Base-by-base conservation (phyloP, 176 grass and related monocot species). In the Bolboschoenus planiculmis region DNA sequence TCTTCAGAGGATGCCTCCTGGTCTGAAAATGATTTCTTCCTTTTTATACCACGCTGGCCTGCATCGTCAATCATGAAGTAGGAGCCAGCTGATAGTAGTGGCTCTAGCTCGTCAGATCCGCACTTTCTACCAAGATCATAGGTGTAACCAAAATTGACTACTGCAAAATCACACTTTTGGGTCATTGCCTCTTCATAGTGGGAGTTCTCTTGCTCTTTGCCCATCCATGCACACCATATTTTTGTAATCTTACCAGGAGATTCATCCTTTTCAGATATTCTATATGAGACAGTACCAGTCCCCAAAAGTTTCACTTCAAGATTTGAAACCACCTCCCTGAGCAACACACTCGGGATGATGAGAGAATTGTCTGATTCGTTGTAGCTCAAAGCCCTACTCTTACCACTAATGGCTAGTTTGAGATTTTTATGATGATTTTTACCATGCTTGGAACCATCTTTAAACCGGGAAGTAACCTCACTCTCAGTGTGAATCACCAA, bases 181-280 rank as follows among this genome's bases (percentile, higher is more conserved):
- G 83, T 86, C 36, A 58, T 42, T 46, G 21, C 56, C 44, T 56
- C 40, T 50, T 71, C 66, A 0, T 68, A 55, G 2, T 89, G 63
- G 1, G 60, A 74, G 31, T 55, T 56, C 58, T 78, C 89, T 88
- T 91, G 81, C 61, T 85, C 89, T 88, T 91, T 84, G 82, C 93
- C 93, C 76, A 89, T 82, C 97, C 97, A 99, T 67, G 92, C 97
- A 86, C 97, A 99, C 92, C 92, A 93, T 62, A 99, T 96, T 63
- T 87, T 96, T 78, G 61, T 90, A 29, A 96, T 79, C 89, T 91
- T 93, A 80, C 84, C 84, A 39, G 13, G 44, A 46, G 37, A 75
- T 27, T 96, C 78, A 47, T 72, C 91, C 65, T 59, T 84, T 90
- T 93, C 89, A 47, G 55, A 78, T 29, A 93, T 85, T 90, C 85